Conservation (phyloP, 2,329 filamentous ascomycete species). For the Pseudogymnoascus sp. region DNA sequence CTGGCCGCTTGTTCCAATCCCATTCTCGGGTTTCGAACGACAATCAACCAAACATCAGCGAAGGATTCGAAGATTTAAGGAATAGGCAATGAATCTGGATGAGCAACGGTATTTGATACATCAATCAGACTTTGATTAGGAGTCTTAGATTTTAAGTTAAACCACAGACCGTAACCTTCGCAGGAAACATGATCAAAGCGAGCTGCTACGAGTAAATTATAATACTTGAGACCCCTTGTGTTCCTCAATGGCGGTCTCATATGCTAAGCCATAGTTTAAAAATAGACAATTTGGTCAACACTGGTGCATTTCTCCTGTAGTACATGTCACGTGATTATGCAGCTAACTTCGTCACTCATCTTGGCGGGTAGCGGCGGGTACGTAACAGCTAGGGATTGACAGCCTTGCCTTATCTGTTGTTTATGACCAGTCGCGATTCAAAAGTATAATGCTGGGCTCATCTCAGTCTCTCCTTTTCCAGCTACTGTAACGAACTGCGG, state of each 20-base stretch:
- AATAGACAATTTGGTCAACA: background rate
- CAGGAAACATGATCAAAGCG: background rate
- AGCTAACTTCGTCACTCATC: background rate
- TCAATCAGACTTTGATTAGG: background rate
- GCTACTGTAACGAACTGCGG: background rate
- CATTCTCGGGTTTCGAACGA: constrained; percentile 4
- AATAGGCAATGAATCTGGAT: background rate
- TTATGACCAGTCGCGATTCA: constrained; percentile 1
- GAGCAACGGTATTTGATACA: background rate
- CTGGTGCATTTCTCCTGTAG: background rate
- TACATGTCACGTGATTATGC: background rate
- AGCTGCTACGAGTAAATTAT: background rate
- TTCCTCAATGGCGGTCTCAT: background rate
- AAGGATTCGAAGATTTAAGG: constrained; percentile 1
- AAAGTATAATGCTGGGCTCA: background rate
- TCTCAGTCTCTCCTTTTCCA: constrained; percentile 2
- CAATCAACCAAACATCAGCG: background rate
- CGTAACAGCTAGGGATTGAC: background rate
- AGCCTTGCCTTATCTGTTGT: constrained; percentile 6
- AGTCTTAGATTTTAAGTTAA: background rate
- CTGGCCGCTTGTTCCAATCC: constrained; percentile 4
- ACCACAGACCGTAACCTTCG: background rate
- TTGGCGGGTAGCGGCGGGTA: constrained; percentile 3
- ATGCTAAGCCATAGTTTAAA: background rate
- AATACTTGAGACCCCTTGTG: background rate